These are phyloP conservation scores for Blastocystis sp. DNA, from an alignment of 352 stramenopile genomes.

Conservation along the genomic window DNA sequence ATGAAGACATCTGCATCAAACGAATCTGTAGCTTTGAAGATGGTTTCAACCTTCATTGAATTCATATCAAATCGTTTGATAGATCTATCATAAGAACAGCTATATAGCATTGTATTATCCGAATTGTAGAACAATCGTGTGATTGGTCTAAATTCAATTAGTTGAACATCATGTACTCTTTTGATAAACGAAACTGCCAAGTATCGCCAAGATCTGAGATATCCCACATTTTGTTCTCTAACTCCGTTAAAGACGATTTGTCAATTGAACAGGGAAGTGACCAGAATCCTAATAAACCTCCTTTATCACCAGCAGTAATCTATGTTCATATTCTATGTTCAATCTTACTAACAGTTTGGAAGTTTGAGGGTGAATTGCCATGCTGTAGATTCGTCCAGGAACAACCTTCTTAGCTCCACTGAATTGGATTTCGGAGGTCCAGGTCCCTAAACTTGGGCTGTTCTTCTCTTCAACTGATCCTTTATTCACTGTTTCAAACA, in stretches of 20 bases:
- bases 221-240: constrained; percentile 25
- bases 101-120: constrained; percentile 15
- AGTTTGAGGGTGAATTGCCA: constrained; percentile 19
- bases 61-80: constrained; percentile 42
- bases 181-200: constrained; percentile 41
- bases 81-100: constrained; percentile 39
- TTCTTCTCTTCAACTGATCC: not conserved
- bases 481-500: constrained; percentile 1
- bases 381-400: constrained; percentile 50
- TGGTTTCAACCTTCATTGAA: not conserved
- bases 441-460: not conserved
- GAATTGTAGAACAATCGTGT: not conserved
- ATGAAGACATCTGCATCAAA: constrained; percentile 33
- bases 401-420: constrained; percentile 47
- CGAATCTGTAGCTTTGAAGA: constrained; percentile 17
- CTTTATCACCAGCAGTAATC: constrained; percentile 46
- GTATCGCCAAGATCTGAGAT: constrained; percentile 13
- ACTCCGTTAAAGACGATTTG: not conserved
- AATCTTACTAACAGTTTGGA: not conserved
- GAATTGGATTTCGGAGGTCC: constrained; percentile 30
- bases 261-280: constrained; percentile 6
- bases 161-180: not conserved
- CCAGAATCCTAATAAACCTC: constrained; percentile 34
- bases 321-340: not conserved
- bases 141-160: not conserved